A percentile compares a stretch with the other conserved stretches of the same genome.
These are phyloP conservation scores for Juglanconis oblonga DNA, from an alignment of 2,329 filamentous ascomycete species.

Conservation along the genomic window DNA sequence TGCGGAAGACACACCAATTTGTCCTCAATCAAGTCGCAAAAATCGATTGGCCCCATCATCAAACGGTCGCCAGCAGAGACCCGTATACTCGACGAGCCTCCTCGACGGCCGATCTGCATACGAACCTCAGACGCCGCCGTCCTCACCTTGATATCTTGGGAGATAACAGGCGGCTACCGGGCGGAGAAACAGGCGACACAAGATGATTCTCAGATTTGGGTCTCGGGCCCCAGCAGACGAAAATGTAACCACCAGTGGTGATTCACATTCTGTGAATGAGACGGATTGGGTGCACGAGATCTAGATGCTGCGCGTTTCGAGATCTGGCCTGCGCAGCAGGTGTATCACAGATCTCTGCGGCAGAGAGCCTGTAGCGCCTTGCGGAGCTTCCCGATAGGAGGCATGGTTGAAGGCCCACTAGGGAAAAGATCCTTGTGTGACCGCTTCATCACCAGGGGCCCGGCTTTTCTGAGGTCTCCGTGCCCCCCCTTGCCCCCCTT, in stretches of 20 bases:
- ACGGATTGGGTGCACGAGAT: background rate
- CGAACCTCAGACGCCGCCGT: background rate
- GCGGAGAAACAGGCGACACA: slow-evolving; percentile 10
- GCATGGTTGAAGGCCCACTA: background rate
- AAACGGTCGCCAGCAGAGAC: background rate
- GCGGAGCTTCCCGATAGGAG: background rate
- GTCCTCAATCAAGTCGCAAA: background rate
- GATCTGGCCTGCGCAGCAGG: background rate
- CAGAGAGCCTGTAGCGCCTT: background rate
- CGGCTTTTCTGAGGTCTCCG: background rate
- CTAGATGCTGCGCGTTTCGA: slow-evolving; percentile 6
- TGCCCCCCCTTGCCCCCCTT: background rate
- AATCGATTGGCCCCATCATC: background rate
- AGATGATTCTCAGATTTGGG: slow-evolving; percentile 10
- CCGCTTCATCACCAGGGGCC: background rate
- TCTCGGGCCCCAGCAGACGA: slow-evolving; percentile 10
- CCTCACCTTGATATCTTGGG: background rate
- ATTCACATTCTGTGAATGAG: background rate
- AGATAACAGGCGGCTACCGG: slow-evolving; percentile 1
- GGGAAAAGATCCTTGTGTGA: background rate
- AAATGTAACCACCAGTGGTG: slow-evolving; percentile 1
- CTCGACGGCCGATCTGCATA: slow-evolving; percentile 1
- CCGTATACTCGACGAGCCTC: background rate
- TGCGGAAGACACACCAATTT: slow-evolving; percentile 1
- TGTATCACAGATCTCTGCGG: background rate